phyloP scores from a whole-genome alignment of 148 eudicot genomes.

The Fagopyrum esculentum region DNA sequence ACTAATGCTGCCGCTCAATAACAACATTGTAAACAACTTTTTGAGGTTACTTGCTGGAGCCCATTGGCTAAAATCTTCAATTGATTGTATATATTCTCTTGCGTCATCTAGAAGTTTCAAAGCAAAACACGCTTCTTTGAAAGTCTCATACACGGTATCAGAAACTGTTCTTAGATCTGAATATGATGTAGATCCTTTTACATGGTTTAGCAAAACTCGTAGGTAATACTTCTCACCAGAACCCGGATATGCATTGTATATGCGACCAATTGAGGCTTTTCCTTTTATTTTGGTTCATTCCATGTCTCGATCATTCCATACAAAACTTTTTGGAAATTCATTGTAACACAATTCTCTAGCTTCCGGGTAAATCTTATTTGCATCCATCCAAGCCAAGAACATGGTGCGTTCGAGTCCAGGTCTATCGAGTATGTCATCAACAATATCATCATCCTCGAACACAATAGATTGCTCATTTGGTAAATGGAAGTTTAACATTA shows the following conservation, averaged over 20 bases:
- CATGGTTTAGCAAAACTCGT: not conserved
- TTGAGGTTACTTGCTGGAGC: too few relatives aligned
- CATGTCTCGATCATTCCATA: not conserved
- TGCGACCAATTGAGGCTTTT: not conserved
- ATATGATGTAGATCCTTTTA: not conserved
- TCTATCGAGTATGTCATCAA: not conserved
- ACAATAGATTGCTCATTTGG: not conserved
- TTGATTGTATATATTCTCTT: too few relatives aligned
- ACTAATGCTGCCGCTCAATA: too few relatives aligned
- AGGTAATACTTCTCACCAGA: not conserved
- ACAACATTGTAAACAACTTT: too few relatives aligned
- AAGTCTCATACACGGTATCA: not conserved
- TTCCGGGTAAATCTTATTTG: not conserved
- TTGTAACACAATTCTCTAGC: not conserved
- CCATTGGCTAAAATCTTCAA: too few relatives aligned
- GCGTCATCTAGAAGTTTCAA: not conserved
- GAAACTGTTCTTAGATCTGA: not conserved
- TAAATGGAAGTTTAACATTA: not conserved
- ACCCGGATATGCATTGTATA: not conserved
- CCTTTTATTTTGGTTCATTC: not conserved
- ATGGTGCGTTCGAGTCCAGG: not conserved
- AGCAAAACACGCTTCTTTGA: constrained; percentile 11
- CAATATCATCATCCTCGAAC: not conserved
- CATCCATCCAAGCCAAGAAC: not conserved
- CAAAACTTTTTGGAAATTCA: not conserved